These are phyloP conservation scores for Senna siamea DNA, from an alignment of 306 rosid genomes.

Conservation along the genomic window DNA sequence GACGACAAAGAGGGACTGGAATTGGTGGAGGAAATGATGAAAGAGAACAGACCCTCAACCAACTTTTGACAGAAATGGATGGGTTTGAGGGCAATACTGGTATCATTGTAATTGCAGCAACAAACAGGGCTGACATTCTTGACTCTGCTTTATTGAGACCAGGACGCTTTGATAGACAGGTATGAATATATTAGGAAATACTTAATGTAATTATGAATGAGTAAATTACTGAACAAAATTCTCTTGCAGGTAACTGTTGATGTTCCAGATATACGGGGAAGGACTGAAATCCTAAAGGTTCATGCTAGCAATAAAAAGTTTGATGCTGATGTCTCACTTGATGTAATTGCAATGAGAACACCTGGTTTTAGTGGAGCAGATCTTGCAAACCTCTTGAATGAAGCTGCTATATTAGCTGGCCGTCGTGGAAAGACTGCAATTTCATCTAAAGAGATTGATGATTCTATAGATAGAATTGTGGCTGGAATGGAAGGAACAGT, in stretches of 20 bases:
- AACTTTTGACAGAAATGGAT: conserved; percentile 98
- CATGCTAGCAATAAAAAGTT: conserved; percentile 91
- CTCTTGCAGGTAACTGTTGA: conserved; percentile 83
- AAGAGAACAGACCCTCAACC: conserved; percentile 98
- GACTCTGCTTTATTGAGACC: conserved; percentile 97
- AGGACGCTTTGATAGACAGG: conserved; percentile 96
- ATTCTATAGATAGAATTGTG: conserved; percentile 95
- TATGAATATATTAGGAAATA: conserved; percentile 31
- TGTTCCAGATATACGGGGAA: conserved; percentile 92
- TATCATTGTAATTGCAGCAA: conserved; percentile 94
- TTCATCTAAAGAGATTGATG: conserved; percentile 94
- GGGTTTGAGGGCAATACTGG: conserved; percentile 98
- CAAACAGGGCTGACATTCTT: conserved; percentile 97
- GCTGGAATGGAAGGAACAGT: conserved; percentile 99
- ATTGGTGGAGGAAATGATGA: conserved; percentile 99
- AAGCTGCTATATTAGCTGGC: conserved; percentile 97
- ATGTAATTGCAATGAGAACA: conserved; percentile 94
- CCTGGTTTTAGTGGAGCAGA: conserved; percentile 99
- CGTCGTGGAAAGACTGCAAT: conserved; percentile 87
- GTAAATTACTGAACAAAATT: conserved; percentile 27
- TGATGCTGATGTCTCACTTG: conserved; percentile 84
- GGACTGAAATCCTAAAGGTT: conserved; percentile 96
- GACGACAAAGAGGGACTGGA: conserved; percentile 95
- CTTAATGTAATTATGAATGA: conserved; percentile 9
- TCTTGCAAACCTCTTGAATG: conserved; percentile 96